phyloP scores from a whole-genome alignment of 768 basidiomycete genomes.

The Macrocybe gigantea region DNA sequence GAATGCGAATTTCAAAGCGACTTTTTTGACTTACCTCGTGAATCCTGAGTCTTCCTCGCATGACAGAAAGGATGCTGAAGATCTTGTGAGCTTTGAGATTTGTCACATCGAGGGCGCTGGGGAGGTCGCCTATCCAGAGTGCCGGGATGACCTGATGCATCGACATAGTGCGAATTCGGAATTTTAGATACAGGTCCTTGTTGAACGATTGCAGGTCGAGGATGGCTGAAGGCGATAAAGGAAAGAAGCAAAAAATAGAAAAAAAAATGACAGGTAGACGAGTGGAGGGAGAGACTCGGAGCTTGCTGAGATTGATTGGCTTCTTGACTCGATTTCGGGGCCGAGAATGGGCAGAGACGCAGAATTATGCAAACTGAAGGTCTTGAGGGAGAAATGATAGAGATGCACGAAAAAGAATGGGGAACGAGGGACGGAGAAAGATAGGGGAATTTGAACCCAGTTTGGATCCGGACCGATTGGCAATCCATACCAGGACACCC shows the following conservation, averaged over 20 bases:
- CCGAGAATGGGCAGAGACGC: no score
- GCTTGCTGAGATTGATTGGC: not conserved
- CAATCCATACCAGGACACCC: no score
- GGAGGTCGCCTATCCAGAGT: conserved; percentile 82
- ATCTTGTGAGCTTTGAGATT: conserved; percentile 68
- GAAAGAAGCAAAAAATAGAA: not conserved
- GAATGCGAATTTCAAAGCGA: no score
- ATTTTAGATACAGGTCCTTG: no score
- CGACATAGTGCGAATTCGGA: conserved; percentile 3
- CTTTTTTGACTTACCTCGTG: conserved; percentile 42
- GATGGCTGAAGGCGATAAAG: not conserved
- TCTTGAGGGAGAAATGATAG: no score
- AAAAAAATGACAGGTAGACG: not conserved
- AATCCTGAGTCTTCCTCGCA: conserved; percentile 64
- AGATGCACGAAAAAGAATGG: no score
- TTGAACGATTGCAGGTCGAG: not conserved
- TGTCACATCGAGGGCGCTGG: conserved; percentile 58
- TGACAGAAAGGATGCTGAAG: conserved; percentile 64
- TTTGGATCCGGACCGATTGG: no score
- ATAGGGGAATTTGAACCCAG: no score
- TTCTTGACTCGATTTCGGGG: not conserved
- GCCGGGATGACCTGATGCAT: conserved; percentile 81
- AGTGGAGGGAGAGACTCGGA: not conserved
- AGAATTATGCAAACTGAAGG: no score
- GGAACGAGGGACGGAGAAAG: no score